Evolutionary conservation across 768 basidiomycete species (phyloP).

Genomic region (Rhizopogon sp.): DNA sequence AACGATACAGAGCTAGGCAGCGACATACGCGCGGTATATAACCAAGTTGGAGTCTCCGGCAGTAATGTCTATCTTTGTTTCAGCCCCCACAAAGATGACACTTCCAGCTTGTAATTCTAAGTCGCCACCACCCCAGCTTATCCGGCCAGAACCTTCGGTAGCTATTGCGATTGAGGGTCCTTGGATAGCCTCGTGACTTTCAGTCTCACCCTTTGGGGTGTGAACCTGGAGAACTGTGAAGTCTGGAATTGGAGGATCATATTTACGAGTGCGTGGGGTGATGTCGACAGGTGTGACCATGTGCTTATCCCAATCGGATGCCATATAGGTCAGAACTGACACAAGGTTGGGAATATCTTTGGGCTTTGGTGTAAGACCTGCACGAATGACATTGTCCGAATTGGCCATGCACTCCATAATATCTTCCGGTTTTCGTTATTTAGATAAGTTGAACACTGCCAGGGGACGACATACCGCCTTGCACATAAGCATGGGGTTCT

Average conservation of each 20-base stretch:
- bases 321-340: conserved; percentile 78
- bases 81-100: conserved; percentile 81
- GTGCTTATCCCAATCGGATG: conserved; percentile 65
- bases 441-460: background rate
- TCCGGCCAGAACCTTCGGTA: conserved; percentile 58
- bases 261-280: conserved; percentile 44
- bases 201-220: conserved; percentile 39
- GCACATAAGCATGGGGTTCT: conserved; percentile 95
- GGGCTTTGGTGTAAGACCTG: conserved; percentile 94
- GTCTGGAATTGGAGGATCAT: conserved; percentile 91
- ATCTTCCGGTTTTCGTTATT: conserved; percentile 43
- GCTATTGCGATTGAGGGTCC: conserved; percentile 87
- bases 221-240: conserved; percentile 78
- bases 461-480: conserved; percentile 60
- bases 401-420: conserved; percentile 99
- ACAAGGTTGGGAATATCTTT: conserved; percentile 92
- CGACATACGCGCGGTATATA: conserved; percentile 27
- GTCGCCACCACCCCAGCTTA: conserved; percentile 42
- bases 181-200: conserved; percentile 56
- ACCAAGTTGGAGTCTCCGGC: conserved; percentile 20
- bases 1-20: background rate
- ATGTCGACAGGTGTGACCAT: conserved; percentile 47
- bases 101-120: conserved; percentile 56
- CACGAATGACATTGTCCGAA: conserved; percentile 97
- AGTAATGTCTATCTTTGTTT: conserved; percentile 46